phyloP scores from a whole-genome alignment of 257 asterid genomes.

The Nicotiana tomentosiformis region DNA sequence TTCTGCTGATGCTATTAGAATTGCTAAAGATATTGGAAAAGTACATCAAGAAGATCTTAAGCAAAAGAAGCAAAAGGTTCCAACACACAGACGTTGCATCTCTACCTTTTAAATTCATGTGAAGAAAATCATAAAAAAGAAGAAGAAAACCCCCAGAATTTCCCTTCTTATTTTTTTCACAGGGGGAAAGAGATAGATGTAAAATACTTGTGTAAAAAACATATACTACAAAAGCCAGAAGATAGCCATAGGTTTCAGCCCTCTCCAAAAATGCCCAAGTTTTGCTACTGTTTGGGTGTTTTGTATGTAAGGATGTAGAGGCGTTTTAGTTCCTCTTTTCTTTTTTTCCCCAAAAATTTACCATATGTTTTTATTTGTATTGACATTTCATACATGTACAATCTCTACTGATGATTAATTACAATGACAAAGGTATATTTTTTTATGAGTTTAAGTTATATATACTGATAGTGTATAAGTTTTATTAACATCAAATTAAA shows the following conservation, averaged over 20 bases:
- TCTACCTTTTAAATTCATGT: constrained; percentile 35
- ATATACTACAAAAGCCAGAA: background rate
- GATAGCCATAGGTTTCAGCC: constrained; percentile 4
- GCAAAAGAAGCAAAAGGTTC: constrained; percentile 42
- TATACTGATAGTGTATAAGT: rapidly evolving
- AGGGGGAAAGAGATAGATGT: background rate
- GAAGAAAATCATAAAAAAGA: background rate
- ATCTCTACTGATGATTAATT: background rate
- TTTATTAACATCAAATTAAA: background rate
- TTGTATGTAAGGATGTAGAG: constrained; percentile 15
- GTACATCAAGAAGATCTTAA: constrained; percentile 49
- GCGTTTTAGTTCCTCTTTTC: background rate
- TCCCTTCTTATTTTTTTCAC: background rate
- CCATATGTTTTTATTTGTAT: background rate
- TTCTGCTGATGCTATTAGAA: constrained; percentile 51
- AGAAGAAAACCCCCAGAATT: background rate
- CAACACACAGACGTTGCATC: constrained; percentile 52
- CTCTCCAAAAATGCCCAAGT: constrained; percentile 15
- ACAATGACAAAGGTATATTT: background rate
- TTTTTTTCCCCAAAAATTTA: background rate
- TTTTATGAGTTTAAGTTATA: background rate
- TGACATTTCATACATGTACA: background rate
- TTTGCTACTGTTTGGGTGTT: constrained; percentile 7
- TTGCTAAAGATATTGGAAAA: constrained; percentile 46
- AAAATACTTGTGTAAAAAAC: background rate